These are phyloP conservation scores for Ophiocordyceps australis DNA, from an alignment of 2,329 filamentous ascomycete species.

Conservation along the genomic window DNA sequence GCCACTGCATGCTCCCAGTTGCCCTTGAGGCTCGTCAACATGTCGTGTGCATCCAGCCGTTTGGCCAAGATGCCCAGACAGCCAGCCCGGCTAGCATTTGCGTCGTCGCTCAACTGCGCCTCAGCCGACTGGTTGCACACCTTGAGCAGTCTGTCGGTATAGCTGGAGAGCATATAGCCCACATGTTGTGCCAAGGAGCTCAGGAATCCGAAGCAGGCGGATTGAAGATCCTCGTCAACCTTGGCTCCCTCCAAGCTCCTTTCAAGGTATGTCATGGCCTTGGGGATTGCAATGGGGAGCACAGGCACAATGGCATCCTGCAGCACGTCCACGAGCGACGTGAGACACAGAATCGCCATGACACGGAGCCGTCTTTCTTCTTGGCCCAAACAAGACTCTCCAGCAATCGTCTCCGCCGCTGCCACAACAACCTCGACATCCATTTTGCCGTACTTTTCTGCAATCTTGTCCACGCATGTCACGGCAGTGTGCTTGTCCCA, in stretches of 20 bases:
- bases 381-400: conserved; percentile 59
- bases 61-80: conserved; percentile 61
- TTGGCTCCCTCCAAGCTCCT: conserved; percentile 35
- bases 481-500: conserved; percentile 73
- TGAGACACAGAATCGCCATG: conserved; percentile 75
- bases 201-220: conserved; percentile 66
- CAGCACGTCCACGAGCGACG: conserved; percentile 76
- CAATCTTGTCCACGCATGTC: conserved; percentile 78
- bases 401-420: conserved; percentile 60
- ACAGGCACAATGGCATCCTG: conserved; percentile 74
- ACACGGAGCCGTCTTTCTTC: conserved; percentile 54
- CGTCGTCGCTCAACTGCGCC: conserved; percentile 39
- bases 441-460: conserved; percentile 90
- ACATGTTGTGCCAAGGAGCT: conserved; percentile 65
- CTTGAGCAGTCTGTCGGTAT: conserved; percentile 53
- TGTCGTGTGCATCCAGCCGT: conserved; percentile 58
- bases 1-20: conserved; percentile 51
- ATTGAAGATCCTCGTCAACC: conserved; percentile 49
- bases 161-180: conserved; percentile 73
- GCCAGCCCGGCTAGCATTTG: conserved; percentile 44
- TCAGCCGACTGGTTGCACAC: conserved; percentile 57
- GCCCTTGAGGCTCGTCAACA: conserved; percentile 53
- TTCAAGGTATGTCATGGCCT: conserved; percentile 52
- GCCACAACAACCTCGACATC: conserved; percentile 59
- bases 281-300: conserved; percentile 57